Evolutionary conservation across 352 stramenopile species (phyloP), one percentile per base, ranked within the genome.

Genomic region (Phytophthora colocasiae): DNA sequence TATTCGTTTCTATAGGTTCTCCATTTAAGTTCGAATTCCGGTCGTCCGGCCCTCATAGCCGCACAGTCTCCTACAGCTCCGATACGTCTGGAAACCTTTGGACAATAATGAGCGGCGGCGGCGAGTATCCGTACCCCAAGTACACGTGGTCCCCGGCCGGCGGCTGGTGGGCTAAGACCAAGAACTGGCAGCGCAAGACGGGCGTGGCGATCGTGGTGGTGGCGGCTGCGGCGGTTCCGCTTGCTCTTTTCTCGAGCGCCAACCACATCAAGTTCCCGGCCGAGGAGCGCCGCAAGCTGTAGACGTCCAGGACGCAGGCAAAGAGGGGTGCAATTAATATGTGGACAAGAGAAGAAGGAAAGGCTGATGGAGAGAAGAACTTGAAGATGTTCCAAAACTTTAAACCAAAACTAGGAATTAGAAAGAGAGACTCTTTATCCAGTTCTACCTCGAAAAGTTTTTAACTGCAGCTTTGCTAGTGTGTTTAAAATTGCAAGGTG

Each of bases 111-210:
- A 85, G 87, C 69, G 87, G 83, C 60, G 80, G 86, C 34, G 80
- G 84, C 71, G 87, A 92, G 74, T 95, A 89, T 80, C 87, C 85
- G 69, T 93, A 92, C 71, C 87, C 87, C 45, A 93, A 93, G 83
- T 84, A 90, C 80, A 92, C 83, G 73, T 95, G 87, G 87, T 94
- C 87, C 58, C 87, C 87, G 6, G 83, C 87, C 36, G 87, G 87
- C 55, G 87, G 87, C 75, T 95, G 87, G 87, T 95, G 87, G 87
- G 77, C 82, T 54, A 81, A 93, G 77, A 90, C 82, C 63, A 86
- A 88, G 74, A 87, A 94, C 71, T 93, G 87, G 85, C 85, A 89
- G 71, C 80, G 77, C 61, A 91, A 91, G 65, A 92, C 84, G 8
- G 85, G 80, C 52, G 41, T 93, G 43, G 82, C 77, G 24, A 53